phyloP scores from a whole-genome alignment of 2,329 filamentous ascomycete genomes.

The Sclerotinia sclerotiorum region DNA sequence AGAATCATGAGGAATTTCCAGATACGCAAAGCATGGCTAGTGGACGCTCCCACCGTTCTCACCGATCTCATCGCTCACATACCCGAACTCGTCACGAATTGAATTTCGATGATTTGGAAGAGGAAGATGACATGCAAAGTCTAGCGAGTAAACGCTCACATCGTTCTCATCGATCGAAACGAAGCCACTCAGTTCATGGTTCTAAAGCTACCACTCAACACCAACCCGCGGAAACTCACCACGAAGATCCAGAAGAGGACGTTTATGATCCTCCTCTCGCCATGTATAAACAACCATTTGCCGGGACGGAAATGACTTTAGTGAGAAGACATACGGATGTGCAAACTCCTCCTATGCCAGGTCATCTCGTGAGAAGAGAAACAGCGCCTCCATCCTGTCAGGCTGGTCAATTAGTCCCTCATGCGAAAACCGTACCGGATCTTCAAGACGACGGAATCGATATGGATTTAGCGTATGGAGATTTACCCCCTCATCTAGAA shows the following conservation, averaged over 20 bases:
- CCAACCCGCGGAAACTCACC: slow-evolving; percentile 26
- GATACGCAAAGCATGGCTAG: slow-evolving; percentile 19
- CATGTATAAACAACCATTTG: slow-evolving; percentile 31
- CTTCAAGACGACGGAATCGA: slow-evolving; percentile 59
- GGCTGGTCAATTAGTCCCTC: slow-evolving; percentile 21
- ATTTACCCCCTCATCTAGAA: slow-evolving; percentile 63
- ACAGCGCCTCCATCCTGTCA: slow-evolving; percentile 12
- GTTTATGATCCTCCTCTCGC: slow-evolving; percentile 2
- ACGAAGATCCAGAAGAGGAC: slow-evolving; percentile 17
- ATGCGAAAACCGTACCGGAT: slow-evolving; percentile 30
- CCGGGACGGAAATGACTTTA: slow-evolving; percentile 26
- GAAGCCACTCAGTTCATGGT: slow-evolving; percentile 18
- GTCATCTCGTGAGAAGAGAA: slow-evolving; percentile 12
- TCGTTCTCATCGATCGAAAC: slow-evolving; percentile 24
- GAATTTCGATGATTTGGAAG: slow-evolving; percentile 7
- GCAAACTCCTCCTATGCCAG: slow-evolving; percentile 16
- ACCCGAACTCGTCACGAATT: slow-evolving; percentile 14
- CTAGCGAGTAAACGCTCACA: slow-evolving; percentile 24
- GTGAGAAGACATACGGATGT: slow-evolving; percentile 35
- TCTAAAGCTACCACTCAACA: slow-evolving; percentile 25
- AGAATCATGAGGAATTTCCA: slow-evolving; percentile 16
- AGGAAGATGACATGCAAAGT: slow-evolving; percentile 21
- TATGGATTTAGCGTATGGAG: slow-evolving; percentile 89
- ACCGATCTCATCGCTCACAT: slow-evolving; percentile 23
- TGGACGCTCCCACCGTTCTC: slow-evolving; percentile 26